phyloP scores from a whole-genome alignment of 352 stramenopile genomes.

The Aphanomyces cochlioides region DNA sequence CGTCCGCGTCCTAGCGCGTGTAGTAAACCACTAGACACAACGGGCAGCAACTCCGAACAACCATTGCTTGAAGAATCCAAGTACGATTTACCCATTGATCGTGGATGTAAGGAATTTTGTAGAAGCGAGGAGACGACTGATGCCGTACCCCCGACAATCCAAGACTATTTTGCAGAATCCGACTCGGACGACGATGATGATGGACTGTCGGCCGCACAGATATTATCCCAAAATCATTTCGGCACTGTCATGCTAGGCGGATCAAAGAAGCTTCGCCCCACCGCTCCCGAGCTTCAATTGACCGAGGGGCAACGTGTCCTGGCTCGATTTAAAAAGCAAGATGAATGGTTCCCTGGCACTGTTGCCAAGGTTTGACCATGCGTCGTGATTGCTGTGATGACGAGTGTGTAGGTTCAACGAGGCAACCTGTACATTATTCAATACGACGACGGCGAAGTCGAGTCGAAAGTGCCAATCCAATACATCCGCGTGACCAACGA shows the following conservation, averaged over 20 bases:
- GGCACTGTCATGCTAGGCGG: conserved; percentile 50
- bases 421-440: conserved; percentile 61
- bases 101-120: not conserved
- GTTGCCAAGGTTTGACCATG: conserved; percentile 48
- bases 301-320: conserved; percentile 49
- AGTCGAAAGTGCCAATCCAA: conserved; percentile 59
- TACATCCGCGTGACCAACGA: conserved; percentile 39
- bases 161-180: conserved; percentile 11
- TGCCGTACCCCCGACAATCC: conserved; percentile 41
- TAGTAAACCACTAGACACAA: conserved; percentile 4
- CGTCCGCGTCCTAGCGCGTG: not conserved
- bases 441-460: conserved; percentile 73
- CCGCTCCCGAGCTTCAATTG: conserved; percentile 35
- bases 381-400: conserved; percentile 35
- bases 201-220: conserved; percentile 49
- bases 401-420: conserved; percentile 39
- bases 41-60: conserved; percentile 8
- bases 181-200: conserved; percentile 38
- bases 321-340: conserved; percentile 52
- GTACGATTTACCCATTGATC: not conserved
- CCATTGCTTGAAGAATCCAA: not conserved
- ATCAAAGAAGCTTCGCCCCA: not conserved
- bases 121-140: conserved; percentile 38
- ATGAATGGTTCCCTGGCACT: conserved; percentile 59
- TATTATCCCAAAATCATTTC: conserved; percentile 61